Evolutionary conservation across 148 eudicot species (phyloP).

Genomic region (Suaeda aralocaspica): DNA sequence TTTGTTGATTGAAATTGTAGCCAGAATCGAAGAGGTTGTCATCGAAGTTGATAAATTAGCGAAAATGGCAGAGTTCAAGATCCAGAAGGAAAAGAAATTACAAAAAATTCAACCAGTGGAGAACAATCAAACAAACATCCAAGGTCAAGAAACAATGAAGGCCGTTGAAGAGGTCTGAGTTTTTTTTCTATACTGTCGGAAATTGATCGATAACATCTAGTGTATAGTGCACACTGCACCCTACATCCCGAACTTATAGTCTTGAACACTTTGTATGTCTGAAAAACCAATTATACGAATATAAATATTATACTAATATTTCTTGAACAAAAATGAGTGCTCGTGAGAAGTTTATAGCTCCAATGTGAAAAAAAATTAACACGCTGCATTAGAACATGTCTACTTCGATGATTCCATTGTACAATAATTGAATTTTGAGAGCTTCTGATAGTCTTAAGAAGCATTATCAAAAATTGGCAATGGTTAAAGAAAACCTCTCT

Average conservation of each 20-base stretch:
- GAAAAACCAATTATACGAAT: background rate
- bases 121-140: slow-evolving; percentile 19
- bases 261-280: slow-evolving; percentile 5
- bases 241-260: background rate
- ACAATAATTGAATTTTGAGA: too few species aligned
- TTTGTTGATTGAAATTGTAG: slow-evolving; percentile 59
- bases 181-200: slow-evolving; percentile 19
- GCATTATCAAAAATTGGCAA: too few species aligned
- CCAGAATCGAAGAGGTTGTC: slow-evolving; percentile 55
- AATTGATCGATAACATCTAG: slow-evolving; percentile 6
- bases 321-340: background rate
- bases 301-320: background rate
- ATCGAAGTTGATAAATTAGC: slow-evolving; percentile 53
- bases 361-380: too few species aligned
- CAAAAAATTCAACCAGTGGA: slow-evolving; percentile 31
- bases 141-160: slow-evolving; percentile 33
- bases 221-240: slow-evolving; percentile 3
- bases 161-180: slow-evolving; percentile 37
- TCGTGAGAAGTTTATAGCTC: too few species aligned
- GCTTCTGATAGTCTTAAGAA: too few species aligned
- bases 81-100: slow-evolving; percentile 28
- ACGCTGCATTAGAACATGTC: too few species aligned
- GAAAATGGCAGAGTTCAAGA: slow-evolving; percentile 49
- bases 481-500: too few species aligned
- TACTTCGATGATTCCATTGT: too few species aligned